phyloP scores from a whole-genome alignment of 1,284 basidiomycete genomes.

The Ceratobasidium sp. region DNA sequence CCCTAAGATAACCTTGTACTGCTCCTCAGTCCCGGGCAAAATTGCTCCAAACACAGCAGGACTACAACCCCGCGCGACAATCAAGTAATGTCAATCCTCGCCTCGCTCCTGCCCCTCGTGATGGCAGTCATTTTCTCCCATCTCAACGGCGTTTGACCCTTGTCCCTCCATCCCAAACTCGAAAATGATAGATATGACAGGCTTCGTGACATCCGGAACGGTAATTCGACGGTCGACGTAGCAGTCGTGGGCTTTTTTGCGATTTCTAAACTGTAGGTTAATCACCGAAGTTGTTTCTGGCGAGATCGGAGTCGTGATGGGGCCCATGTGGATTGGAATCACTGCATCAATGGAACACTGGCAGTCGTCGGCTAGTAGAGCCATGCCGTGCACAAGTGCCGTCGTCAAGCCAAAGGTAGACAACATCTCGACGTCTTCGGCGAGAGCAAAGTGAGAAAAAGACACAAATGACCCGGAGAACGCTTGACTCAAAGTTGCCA shows the following conservation, averaged over 20 bases:
- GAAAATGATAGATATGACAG: not conserved
- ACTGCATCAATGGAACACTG: slow-evolving; percentile 20
- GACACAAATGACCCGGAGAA: not conserved
- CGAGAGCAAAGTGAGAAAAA: slow-evolving; percentile 21
- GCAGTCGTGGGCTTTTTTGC: not conserved
- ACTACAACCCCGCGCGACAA: not conserved
- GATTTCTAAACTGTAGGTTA: slow-evolving; percentile 17
- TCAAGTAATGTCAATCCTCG: slow-evolving; percentile 16
- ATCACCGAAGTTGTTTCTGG: not conserved
- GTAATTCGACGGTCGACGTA: not conserved
- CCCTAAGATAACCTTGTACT: not conserved
- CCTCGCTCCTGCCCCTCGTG: not conserved
- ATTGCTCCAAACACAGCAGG: not conserved
- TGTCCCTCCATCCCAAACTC: not conserved
- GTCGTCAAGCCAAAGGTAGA: not conserved
- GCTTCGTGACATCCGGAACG: not conserved
- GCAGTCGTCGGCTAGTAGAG: slow-evolving; percentile 5
- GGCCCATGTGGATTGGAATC: slow-evolving; percentile 22
- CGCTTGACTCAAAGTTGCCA: not conserved
- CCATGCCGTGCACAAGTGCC: slow-evolving; percentile 7
- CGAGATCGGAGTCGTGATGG: not conserved
- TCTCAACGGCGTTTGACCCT: not conserved
- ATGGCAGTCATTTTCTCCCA: not conserved
- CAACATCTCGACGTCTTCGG: not conserved
- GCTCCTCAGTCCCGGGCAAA: not conserved